Evolutionary conservation across 192 early-diverging fungal genomes (phyloP).

Genomic region (Backusella australiensis): DNA sequence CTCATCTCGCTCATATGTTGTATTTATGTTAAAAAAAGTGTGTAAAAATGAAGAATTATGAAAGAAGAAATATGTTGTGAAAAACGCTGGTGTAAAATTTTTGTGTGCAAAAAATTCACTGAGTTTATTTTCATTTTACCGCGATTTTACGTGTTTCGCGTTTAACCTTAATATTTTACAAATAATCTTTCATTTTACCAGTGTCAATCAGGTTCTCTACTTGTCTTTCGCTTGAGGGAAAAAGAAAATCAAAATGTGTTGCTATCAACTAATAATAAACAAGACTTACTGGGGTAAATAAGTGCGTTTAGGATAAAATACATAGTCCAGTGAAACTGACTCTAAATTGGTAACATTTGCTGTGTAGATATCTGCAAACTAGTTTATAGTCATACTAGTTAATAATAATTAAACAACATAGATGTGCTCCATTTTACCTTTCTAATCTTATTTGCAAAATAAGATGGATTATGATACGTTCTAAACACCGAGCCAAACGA

Average conservation of each 20-base stretch:
- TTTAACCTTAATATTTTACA: not conserved
- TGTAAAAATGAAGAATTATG: not conserved
- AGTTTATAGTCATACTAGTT: not conserved
- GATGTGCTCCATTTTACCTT: constrained; percentile 16
- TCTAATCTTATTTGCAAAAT: constrained; percentile 60
- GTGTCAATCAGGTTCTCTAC: constrained; percentile 35
- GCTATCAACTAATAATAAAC: not conserved
- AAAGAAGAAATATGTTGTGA: not conserved
- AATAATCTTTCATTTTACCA: constrained; percentile 17
- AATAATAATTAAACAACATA: not conserved
- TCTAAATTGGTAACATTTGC: constrained; percentile 52
- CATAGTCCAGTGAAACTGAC: constrained; percentile 54
- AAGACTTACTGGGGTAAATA: constrained; percentile 52
- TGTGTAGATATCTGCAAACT: constrained; percentile 45
- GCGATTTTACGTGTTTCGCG: constrained; percentile 7
- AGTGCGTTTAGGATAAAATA: constrained; percentile 59
- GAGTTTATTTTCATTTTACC: not conserved
- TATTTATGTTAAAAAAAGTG: not conserved
- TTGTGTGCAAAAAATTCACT: not conserved
- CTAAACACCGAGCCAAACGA: constrained; percentile 64
- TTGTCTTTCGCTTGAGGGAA: constrained; percentile 20
- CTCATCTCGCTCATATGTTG: not conserved
- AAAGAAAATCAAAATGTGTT: not conserved
- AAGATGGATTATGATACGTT: constrained; percentile 55
- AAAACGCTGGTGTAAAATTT: not conserved